Evolutionary conservation across 352 stramenopile genomes (phyloP).

Genomic region (Phytophthora pluvialis): DNA sequence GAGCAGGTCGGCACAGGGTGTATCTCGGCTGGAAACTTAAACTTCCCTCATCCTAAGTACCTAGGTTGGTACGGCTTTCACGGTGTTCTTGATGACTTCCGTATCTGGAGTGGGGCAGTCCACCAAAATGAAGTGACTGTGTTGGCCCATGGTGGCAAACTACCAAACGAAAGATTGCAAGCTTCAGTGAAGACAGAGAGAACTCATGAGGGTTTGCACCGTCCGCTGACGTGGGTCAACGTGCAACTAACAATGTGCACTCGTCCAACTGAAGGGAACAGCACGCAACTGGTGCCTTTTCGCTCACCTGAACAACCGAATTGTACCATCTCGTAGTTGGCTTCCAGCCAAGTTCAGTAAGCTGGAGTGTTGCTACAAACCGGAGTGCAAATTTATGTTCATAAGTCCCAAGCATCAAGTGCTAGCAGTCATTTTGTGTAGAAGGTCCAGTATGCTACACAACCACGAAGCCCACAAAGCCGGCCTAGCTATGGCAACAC

Average conservation of each 20-base stretch:
- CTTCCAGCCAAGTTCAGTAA: no score
- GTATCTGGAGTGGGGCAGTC: slow-evolving; percentile 36
- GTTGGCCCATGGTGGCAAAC: slow-evolving; percentile 7
- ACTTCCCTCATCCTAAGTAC: slow-evolving; percentile 12
- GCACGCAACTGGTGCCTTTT: slow-evolving; percentile 8
- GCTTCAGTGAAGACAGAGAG: slow-evolving; percentile 7
- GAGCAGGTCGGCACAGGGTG: slow-evolving; percentile 43
- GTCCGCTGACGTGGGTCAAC: slow-evolving; percentile 17
- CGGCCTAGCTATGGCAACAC: no score
- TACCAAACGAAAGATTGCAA: neutral
- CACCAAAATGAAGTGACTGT: slow-evolving; percentile 1
- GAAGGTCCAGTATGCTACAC: no score
- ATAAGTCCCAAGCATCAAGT: no score
- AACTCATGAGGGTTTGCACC: neutral
- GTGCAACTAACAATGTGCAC: slow-evolving; percentile 22
- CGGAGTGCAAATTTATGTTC: no score
- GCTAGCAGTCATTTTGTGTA: no score
- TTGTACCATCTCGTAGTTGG: slow-evolving; percentile 16
- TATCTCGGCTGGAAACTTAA: slow-evolving; percentile 18
- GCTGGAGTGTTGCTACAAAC: no score
- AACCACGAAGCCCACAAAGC: no score
- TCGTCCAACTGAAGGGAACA: slow-evolving; percentile 19
- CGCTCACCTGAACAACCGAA: slow-evolving; percentile 7
- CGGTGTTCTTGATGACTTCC: slow-evolving; percentile 45
- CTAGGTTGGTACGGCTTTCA: slow-evolving; percentile 44